phyloP scores from a whole-genome alignment of 2,329 filamentous ascomycete species.

The Scytalidium sp. region DNA sequence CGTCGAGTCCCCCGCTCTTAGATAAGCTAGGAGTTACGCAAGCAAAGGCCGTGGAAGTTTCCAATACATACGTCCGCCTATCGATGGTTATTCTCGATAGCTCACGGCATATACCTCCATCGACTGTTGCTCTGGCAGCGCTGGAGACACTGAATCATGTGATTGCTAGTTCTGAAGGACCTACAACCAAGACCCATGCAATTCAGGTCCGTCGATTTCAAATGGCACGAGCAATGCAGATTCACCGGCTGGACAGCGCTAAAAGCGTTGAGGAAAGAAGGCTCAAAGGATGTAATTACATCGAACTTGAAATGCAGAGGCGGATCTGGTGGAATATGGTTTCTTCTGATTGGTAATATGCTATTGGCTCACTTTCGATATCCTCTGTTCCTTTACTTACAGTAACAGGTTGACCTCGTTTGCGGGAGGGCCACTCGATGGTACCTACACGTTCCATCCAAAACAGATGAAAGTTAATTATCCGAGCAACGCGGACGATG shows the following conservation, averaged over 20 bases:
- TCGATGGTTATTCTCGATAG: conserved; percentile 1
- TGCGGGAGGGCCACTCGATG: conserved; percentile 3
- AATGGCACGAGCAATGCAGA: conserved; percentile 4
- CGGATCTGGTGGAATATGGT: conserved; percentile 12
- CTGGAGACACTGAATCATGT: conserved; percentile 3
- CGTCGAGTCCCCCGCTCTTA: conserved; percentile 1
- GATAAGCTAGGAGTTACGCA: conserved; percentile 1
- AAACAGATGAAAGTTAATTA: conserved; percentile 7
- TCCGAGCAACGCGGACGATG: conserved; percentile 8
- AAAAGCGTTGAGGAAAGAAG: conserved; percentile 2
- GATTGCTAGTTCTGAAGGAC: conserved; percentile 1
- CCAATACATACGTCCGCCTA: conserved; percentile 1
- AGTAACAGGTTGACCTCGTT: background rate
- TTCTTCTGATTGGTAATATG: conserved; percentile 8
- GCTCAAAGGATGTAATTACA: conserved; percentile 5
- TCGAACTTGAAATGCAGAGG: conserved; percentile 9
- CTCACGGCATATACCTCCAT: background rate
- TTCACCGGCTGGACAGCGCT: conserved; percentile 4
- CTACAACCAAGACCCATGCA: background rate
- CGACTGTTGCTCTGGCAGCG: conserved; percentile 5
- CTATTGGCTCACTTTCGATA: background rate
- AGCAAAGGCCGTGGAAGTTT: conserved; percentile 1
- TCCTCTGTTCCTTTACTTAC: background rate
- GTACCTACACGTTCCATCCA: conserved; percentile 3
- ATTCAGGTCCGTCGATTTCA: conserved; percentile 3